Evolutionary conservation across 441 rosid species (phyloP).

Genomic region (Flueggea neowawraea): DNA sequence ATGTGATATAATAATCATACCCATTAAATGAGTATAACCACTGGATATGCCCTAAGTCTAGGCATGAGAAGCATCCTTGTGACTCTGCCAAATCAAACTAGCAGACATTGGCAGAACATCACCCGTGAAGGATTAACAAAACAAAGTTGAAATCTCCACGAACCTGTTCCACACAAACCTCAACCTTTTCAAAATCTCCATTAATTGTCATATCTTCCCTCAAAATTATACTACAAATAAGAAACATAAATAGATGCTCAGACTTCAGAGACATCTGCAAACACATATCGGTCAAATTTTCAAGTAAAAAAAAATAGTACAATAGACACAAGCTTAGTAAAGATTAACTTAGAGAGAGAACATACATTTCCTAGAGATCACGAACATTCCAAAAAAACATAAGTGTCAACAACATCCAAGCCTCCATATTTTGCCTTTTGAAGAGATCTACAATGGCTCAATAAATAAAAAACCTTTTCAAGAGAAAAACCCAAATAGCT

Average conservation of each 20-base stretch:
- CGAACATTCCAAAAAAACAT: constrained; percentile 93
- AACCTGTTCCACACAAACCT: too few species aligned
- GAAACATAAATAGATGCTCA: neutral
- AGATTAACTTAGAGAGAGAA: constrained; percentile 11
- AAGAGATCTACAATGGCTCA: constrained; percentile 49
- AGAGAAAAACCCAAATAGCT: constrained; percentile 5
- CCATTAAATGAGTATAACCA: too few species aligned
- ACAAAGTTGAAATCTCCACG: too few species aligned
- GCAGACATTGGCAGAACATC: too few species aligned
- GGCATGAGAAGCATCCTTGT: too few species aligned
- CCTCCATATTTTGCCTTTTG: constrained; percentile 93
- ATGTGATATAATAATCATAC: too few species aligned
- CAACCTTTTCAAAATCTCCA: too few species aligned
- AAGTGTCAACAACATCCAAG: constrained; percentile 89
- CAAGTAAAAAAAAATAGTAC: neutral
- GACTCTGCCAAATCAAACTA: too few species aligned
- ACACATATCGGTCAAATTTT: constrained; percentile 2
- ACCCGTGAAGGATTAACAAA: too few species aligned
- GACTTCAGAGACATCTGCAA: neutral
- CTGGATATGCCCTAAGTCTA: too few species aligned
- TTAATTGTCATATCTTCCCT: constrained; percentile 77
- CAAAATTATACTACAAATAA: constrained; percentile 63
- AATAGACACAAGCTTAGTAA: neutral
- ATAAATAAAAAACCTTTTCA: constrained; percentile 3
- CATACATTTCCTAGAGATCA: constrained; percentile 92